phyloP scores from a whole-genome alignment of 768 basidiomycete species.

The Serendipita vermifera region DNA sequence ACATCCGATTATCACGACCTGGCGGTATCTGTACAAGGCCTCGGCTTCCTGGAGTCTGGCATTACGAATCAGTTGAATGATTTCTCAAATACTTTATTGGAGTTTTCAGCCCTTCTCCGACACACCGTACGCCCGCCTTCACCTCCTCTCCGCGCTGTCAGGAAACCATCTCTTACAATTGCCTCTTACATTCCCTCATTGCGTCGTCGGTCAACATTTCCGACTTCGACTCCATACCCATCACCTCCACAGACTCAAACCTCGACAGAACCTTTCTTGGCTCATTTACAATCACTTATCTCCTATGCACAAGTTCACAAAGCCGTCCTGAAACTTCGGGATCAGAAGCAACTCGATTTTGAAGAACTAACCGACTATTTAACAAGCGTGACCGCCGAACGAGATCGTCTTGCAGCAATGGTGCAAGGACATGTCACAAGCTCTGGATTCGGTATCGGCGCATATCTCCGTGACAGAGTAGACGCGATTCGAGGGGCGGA shows the following conservation, averaged over 20 bases:
- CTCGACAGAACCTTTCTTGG: slow-evolving; percentile 83
- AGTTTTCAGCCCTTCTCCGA: slow-evolving; percentile 82
- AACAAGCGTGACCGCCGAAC: slow-evolving; percentile 81
- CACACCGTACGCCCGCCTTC: slow-evolving; percentile 46
- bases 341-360: slow-evolving; percentile 97
- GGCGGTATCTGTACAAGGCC: slow-evolving; percentile 88
- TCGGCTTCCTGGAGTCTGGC: slow-evolving; percentile 95
- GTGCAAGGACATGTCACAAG: slow-evolving; percentile 81
- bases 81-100: slow-evolving; percentile 89
- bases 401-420: slow-evolving; percentile 81
- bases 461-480: slow-evolving; percentile 85
- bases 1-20: slow-evolving; percentile 95
- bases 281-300: slow-evolving; percentile 82
- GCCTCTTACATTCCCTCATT: not conserved
- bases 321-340: slow-evolving; percentile 85
- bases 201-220: not conserved
- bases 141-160: not conserved
- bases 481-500: slow-evolving; percentile 87
- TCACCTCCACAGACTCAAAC: slow-evolving; percentile 56
- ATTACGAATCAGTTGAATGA: slow-evolving; percentile 96
- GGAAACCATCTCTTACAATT: not conserved
- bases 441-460: slow-evolving; percentile 68
- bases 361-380: slow-evolving; percentile 95
- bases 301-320: slow-evolving; percentile 89
- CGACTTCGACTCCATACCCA: slow-evolving; percentile 5